Evolutionary conservation across 768 basidiomycete genomes (phyloP), one percentile per base, ranked within the genome.

Genomic region (Rhizopogon vulgaris): DNA sequence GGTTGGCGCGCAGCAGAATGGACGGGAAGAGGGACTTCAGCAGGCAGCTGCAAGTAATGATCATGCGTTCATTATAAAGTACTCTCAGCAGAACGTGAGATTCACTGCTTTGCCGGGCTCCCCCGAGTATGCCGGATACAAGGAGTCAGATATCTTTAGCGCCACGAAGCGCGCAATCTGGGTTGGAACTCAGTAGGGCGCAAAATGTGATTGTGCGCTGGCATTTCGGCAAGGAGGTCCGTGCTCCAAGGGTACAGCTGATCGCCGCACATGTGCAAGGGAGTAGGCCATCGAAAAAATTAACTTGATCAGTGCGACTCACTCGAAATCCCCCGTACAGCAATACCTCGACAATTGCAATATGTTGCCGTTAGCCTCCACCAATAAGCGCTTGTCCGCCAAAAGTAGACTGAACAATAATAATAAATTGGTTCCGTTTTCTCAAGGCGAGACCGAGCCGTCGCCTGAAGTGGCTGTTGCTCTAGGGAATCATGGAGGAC

Each of bases 101-200:
- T 11, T 58, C 60, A 49, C 58, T 43, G 64, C 54, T 58, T 66
- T 53, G 11, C 40, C 14, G 14, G 40, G 41, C 50, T 60, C 54
- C 53, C 27, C 62, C 62, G 66, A 58, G 50, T 48, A 56, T 43
- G 47, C 47, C 66, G 67, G 64, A 60, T 57, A 41, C 22, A 38
- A 59, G 63, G 34, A 1, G 60, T 45, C 9, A 38, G 17, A 38
- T 49, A 48, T 51, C 57, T 58, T 55, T 48, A 25, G 49, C 39
- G 28, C 40, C 49, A 51, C 38, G 48, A 58, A 51, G 41, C 47
- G 17, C 32, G 18, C 22, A 45, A 34, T 46, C 24, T 18, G 17
- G 43, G 3, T 22, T 34, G 8, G 10, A 22, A 9, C 30, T 18
- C 18, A 14, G 17, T 22, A 22, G 6, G 14, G 18, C 45, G 14